A percentile compares a stretch with the other conserved stretches of the same genome.
These are phyloP conservation scores for Pseudocercospora eumusae DNA, from an alignment of 2,329 filamentous ascomycete genomes.

Conservation along the genomic window DNA sequence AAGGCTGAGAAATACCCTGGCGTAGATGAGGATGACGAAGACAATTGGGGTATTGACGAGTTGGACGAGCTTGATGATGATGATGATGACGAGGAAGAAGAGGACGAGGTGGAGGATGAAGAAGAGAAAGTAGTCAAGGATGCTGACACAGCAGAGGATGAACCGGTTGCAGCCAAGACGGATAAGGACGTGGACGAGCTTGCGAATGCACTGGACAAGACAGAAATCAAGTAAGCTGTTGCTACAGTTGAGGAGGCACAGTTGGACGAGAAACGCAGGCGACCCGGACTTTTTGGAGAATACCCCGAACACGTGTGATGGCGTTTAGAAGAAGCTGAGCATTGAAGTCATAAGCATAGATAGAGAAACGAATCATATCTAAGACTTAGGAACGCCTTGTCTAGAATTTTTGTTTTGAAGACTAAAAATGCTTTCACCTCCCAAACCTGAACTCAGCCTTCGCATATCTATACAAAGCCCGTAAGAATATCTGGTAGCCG, in stretches of 20 bases:
- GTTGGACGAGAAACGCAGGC: background rate
- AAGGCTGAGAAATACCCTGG: constrained; percentile 54
- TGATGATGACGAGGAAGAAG: constrained; percentile 61
- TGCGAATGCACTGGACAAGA: constrained; percentile 74
- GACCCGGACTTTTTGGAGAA: background rate
- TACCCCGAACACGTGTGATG: constrained; percentile 6
- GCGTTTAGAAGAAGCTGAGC: background rate
- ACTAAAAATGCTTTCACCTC: no score
- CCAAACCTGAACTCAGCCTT: constrained; percentile 88
- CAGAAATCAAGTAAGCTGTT: constrained; percentile 44
- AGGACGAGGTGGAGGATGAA: constrained; percentile 62
- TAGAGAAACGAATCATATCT: background rate
- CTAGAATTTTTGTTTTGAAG: no score
- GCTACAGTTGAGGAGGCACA: no score
- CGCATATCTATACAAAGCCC: constrained; percentile 79
- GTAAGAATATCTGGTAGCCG: constrained; percentile 90
- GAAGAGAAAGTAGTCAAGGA: constrained; percentile 70
- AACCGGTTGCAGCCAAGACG: constrained; percentile 69
- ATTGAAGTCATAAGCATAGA: background rate
- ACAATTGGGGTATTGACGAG: constrained; percentile 81
- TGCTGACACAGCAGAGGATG: constrained; percentile 70
- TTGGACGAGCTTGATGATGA: constrained; percentile 82
- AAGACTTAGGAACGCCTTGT: background rate
- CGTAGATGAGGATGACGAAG: constrained; percentile 69
- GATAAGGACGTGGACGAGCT: constrained; percentile 80